Evolutionary conservation across 1,284 basidiomycete genomes (phyloP), one percentile per base, ranked within the genome.

Genomic region (Trametes sp.): DNA sequence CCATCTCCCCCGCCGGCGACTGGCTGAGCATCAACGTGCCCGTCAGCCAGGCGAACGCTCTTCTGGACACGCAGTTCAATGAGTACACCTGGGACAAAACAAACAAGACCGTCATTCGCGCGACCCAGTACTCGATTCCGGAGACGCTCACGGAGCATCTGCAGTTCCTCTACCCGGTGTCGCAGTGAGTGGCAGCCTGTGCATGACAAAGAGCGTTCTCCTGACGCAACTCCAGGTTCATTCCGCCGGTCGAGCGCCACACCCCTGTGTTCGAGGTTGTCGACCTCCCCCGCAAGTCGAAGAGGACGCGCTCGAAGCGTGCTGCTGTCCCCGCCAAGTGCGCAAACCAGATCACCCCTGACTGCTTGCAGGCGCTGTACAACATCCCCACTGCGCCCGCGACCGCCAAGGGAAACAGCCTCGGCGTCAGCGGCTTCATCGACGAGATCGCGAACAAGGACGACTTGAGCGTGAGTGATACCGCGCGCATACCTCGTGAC

Each of bases 351-450:
- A 81, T 88, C 57, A 88, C 86, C 0, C 86, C 86, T n/a, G 71
- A 80, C 2, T 89, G 87, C 70, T 71, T 89, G 60, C 74, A 81
- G 59, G 77, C 77, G 10, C 66, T 88, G 42, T 89, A 88, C 72
- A 84, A 84, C n/a, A 76, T 77, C 9, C 69, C 70, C 6, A 87
- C 87, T 61, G 77, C 80, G 0, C 82, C 84, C 2, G 70, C 73
- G 1, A 76, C 81, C 4, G 77, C 81, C 2, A 71, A 68, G 28
- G 75, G 67, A 33, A 88, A 86, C 71, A 80, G 75, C 44, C 77
- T 88, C 36, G 86, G 83, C 49, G 80, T 88, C 56, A 81, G 81
- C 28, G 86, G 86, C 11, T 87, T 85, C 67, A 77, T 87, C 19
- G 71, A 80, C 7, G 76, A 86, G 67, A 87, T 78, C 69, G 84